These are phyloP conservation scores for Cucurbita ficifolia DNA, from an alignment of 306 rosid species.

Conservation along the genomic window DNA sequence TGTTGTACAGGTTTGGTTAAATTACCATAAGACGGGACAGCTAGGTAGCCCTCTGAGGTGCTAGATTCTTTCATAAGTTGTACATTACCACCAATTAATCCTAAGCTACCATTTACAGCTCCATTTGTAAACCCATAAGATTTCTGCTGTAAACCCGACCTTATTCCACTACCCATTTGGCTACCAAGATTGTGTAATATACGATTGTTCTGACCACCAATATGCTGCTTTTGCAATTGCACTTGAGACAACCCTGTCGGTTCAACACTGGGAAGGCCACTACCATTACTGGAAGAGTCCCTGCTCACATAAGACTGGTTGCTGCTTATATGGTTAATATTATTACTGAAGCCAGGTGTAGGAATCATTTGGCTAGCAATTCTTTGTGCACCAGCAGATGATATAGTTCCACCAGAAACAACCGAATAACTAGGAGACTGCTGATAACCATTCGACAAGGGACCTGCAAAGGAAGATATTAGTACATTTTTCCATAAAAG, in stretches of 20 bases:
- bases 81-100: slow-evolving; percentile 56
- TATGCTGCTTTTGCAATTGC: slow-evolving; percentile 63
- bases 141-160: slow-evolving; percentile 63
- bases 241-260: slow-evolving; percentile 46
- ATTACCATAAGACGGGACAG: slow-evolving; percentile 30
- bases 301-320: slow-evolving; percentile 43
- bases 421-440: slow-evolving; percentile 49
- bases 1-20: slow-evolving; percentile 61
- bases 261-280: slow-evolving; percentile 56
- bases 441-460: slow-evolving; percentile 70
- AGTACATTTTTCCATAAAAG: background rate
- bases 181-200: slow-evolving; percentile 53
- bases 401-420: slow-evolving; percentile 55
- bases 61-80: slow-evolving; percentile 49
- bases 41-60: slow-evolving; percentile 47
- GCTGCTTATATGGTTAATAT: slow-evolving; percentile 15
- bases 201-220: slow-evolving; percentile 58
- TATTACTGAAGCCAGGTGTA: slow-evolving; percentile 71
- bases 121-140: slow-evolving; percentile 76
- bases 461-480: slow-evolving; percentile 35
- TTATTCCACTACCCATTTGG: slow-evolving; percentile 65
- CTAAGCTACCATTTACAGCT: slow-evolving; percentile 45
- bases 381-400: slow-evolving; percentile 55
- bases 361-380: slow-evolving; percentile 92
- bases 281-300: slow-evolving; percentile 48